phyloP scores from a whole-genome alignment of 257 asterid species.

The Coffea canephora region DNA sequence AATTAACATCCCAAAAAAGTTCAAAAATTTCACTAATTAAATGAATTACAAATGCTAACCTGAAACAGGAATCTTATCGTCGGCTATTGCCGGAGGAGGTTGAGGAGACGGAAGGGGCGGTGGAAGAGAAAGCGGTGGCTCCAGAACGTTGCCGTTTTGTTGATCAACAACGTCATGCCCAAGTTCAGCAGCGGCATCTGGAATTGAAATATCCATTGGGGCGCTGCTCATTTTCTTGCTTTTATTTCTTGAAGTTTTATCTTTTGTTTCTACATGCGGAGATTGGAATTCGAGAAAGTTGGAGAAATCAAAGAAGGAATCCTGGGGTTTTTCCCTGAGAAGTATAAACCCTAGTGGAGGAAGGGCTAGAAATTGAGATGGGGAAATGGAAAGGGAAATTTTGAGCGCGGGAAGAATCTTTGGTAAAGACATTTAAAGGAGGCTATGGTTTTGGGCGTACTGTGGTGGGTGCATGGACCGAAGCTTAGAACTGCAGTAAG shows the following conservation, averaged over 20 bases:
- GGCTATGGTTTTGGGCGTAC: no score
- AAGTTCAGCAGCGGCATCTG: slow-evolving; percentile 30
- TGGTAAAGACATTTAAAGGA: no score
- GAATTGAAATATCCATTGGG: slow-evolving; percentile 78
- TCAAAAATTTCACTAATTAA: not conserved
- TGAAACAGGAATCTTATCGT: slow-evolving; percentile 72
- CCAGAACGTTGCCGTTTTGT: slow-evolving; percentile 39
- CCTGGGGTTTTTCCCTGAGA: no score
- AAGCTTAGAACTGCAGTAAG: no score
- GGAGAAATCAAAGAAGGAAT: not conserved
- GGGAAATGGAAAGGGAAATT: no score
- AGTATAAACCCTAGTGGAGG: no score
- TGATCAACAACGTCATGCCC: slow-evolving; percentile 23
- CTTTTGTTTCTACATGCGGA: no score
- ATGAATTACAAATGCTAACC: slow-evolving; percentile 27
- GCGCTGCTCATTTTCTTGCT: slow-evolving; percentile 41
- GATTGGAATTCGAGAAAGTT: not conserved
- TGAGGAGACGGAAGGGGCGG: slow-evolving; percentile 28
- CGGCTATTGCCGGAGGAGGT: slow-evolving; percentile 28
- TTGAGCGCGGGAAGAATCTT: no score
- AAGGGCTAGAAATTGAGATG: no score
- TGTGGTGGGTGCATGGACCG: no score
- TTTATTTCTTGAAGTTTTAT: not conserved
- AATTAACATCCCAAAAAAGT: not conserved
- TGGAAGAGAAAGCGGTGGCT: slow-evolving; percentile 37